Percentiles rank a stretch among this genome's conserved stretches.
These are phyloP conservation scores for Russula lepida DNA, from an alignment of 768 basidiomycete species.

Conservation along the genomic window DNA sequence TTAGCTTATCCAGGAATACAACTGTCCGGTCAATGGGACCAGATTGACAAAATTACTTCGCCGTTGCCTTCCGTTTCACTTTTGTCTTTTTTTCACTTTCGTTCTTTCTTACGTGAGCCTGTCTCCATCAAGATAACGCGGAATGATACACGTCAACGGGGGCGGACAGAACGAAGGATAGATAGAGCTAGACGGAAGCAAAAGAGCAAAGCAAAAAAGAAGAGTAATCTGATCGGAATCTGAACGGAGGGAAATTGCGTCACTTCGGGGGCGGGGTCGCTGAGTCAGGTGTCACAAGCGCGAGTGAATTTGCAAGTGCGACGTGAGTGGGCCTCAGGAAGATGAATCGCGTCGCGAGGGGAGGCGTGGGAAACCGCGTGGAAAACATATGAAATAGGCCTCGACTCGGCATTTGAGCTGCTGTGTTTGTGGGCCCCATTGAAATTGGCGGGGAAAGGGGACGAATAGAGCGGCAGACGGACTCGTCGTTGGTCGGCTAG, in stretches of 20 bases:
- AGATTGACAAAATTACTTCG: neutral
- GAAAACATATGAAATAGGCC: conserved; percentile 3
- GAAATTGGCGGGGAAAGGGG: neutral
- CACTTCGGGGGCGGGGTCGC: conserved; percentile 9
- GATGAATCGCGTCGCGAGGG: conserved; percentile 15
- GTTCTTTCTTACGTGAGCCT: conserved; percentile 10
- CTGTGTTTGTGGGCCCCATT: neutral
- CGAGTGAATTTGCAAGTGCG: conserved; percentile 14
- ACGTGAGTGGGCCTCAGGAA: conserved; percentile 10
- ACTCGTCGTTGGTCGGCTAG: neutral
- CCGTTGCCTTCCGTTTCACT: neutral
- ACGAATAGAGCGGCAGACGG: neutral
- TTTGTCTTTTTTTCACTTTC: neutral
- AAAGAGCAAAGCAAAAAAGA: conserved; percentile 16
- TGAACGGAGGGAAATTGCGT: conserved; percentile 15
- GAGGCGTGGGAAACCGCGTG: conserved; percentile 14
- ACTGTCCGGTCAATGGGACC: neutral
- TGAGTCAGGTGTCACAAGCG: conserved; percentile 10
- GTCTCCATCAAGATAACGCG: conserved; percentile 4
- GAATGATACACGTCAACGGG: conserved; percentile 8
- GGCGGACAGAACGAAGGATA: neutral
- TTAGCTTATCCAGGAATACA: conserved; percentile 13
- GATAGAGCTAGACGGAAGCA: conserved; percentile 9
- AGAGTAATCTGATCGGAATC: conserved; percentile 19
- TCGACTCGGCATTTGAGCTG: neutral